Base-by-base conservation (phyloP, 768 basidiomycete genomes). In the Tylopilus cervinicoccineus region DNA sequence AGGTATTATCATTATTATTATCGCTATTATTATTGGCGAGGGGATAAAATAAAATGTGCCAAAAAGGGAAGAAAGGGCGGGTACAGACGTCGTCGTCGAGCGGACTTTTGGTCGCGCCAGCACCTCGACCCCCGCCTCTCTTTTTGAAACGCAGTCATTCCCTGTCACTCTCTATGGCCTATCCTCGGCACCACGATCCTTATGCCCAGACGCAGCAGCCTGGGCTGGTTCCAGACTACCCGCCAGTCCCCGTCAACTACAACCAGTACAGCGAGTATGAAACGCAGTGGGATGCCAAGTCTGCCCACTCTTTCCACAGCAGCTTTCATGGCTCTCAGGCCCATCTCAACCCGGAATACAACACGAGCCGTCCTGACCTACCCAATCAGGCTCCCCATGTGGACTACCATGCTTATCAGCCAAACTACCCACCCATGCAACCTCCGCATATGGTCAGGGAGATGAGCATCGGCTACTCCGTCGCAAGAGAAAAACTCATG, bases 401-500 rank as follows among this genome's bases (percentile, higher is more conserved):
- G 57, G 73, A 73, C 11, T 79, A 82, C 60, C 54, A 64, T 43
- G 72, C 59, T 7, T 58, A 58, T 38, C 67, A 61, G 39, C 64
- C 65, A 44, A 76, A 84, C 54, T 84, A 86, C 63, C 85, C 84
- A n/a, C 85, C 85, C 22, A 56, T 66, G 26, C 76, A 75, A 34
- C 62, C 71, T 19, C 81, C 78, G 9, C 75, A 67, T 22, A 68
- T 79, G 60, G 70, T 75, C 43, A 71, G 74, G 52, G 73, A 67
- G 38, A 69, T 65, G 52, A 76, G 75, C 63, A 70, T 62, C 38
- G 86, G 85, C 14, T 91, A 82, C 68, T 80, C 81, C 22, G 72
- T 73, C 36, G 85, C 84, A 37, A 73, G 80, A 56, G 88, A 92
- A 52, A 86, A 88, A 65, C 79, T 91, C 68, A 81, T 92, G 81